Conservation (phyloP, 495 filamentous ascomycete species). For the Daldinia decipiens region DNA sequence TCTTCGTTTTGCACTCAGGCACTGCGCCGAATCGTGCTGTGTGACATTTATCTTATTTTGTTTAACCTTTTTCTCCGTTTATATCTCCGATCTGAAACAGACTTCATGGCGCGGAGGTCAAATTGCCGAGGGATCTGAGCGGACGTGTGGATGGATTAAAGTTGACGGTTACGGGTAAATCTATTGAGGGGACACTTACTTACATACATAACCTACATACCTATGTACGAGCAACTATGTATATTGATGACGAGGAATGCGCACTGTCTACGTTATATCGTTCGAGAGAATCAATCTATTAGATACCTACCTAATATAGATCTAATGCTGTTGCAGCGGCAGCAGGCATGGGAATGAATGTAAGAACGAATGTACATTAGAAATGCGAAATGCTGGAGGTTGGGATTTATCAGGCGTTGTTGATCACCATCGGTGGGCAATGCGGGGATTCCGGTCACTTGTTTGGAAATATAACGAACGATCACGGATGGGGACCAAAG, state of each 20-base stretch:
- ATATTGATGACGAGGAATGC: slow-evolving; percentile 9
- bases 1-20: background rate
- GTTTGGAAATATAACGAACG: slow-evolving; percentile 15
- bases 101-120: slow-evolving; percentile 2
- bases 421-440: slow-evolving; percentile 14
- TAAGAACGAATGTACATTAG: background rate
- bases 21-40: slow-evolving; percentile 6
- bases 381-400: slow-evolving; percentile 34
- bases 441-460: slow-evolving; percentile 20
- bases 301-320: slow-evolving; percentile 21
- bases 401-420: slow-evolving; percentile 27
- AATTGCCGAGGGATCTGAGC: slow-evolving; percentile 4
- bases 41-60: slow-evolving; percentile 7
- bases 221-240: background rate
- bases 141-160: background rate
- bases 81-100: slow-evolving; percentile 1
- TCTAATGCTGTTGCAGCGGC: slow-evolving; percentile 12
- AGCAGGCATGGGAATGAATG: slow-evolving; percentile 1
- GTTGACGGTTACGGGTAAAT: background rate
- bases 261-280: slow-evolving; percentile 21
- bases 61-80: background rate
- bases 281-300: slow-evolving; percentile 9
- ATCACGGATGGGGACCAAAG: slow-evolving; percentile 10
- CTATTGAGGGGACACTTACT: background rate
- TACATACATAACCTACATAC: no score